These are phyloP conservation scores for Rhodotorula sp. DNA, from an alignment of 1,284 basidiomycete genomes.

Conservation along the genomic window DNA sequence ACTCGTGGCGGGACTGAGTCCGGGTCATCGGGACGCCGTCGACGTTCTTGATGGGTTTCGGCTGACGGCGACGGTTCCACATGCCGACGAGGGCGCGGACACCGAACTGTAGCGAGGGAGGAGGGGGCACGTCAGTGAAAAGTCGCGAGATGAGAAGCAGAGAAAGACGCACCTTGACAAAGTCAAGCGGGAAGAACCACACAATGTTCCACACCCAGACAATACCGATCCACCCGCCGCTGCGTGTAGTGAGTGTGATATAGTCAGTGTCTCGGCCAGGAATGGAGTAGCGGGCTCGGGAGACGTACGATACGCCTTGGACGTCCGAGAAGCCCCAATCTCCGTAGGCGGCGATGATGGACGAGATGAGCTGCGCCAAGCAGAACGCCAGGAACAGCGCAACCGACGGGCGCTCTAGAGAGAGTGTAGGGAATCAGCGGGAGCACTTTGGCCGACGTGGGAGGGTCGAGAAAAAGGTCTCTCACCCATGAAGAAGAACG, in stretches of 20 bases:
- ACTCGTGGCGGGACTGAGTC: constrained; percentile 86
- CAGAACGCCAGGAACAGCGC: constrained; percentile 89
- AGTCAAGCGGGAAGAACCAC: constrained; percentile 38
- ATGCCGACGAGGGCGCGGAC: constrained; percentile 89
- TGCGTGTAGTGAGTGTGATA: background rate
- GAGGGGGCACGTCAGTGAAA: constrained; percentile 53
- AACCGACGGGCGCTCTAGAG: constrained; percentile 86
- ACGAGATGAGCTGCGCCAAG: constrained; percentile 87
- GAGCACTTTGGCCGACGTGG: background rate
- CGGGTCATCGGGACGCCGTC: constrained; percentile 76
- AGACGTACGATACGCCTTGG: background rate
- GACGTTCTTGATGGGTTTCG: constrained; percentile 54
- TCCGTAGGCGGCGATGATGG: constrained; percentile 90
- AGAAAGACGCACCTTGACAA: constrained; percentile 7
- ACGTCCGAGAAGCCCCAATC: constrained; percentile 57
- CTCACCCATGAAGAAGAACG: constrained; percentile 76
- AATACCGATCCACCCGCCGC: constrained; percentile 92
- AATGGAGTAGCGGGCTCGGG: background rate
- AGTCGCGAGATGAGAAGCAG: constrained; percentile 52
- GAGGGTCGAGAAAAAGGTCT: no score
- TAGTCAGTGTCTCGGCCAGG: background rate
- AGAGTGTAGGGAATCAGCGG: background rate
- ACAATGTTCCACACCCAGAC: constrained; percentile 59
- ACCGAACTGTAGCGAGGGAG: constrained; percentile 61
- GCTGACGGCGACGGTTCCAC: constrained; percentile 65